Base-by-base conservation (phyloP, 2,329 filamentous ascomycete genomes). In the Zymoseptoria brevis region DNA sequence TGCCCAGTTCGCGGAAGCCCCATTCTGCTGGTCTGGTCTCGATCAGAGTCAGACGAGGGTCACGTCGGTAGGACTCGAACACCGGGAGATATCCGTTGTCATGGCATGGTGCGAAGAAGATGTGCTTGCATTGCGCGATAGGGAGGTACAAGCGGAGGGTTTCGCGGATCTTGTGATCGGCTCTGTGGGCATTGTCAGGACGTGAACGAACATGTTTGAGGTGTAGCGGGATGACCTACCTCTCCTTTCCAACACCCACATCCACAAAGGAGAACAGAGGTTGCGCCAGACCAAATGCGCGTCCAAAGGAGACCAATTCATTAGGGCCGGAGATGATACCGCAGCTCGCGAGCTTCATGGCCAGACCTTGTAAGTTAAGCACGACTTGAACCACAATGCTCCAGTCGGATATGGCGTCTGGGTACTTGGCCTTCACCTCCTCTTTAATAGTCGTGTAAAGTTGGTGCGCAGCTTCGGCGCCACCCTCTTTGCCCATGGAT, bases 101-200 rank as follows among this genome's bases (percentile, higher is more conserved):
- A 58, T 77, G 75, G 60, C 75, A 77, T 7, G 76, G 77, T 19
- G 75, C 77, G 60, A 80, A 79, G 63, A 79, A 73, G 64, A 79
- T 75, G 57, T 67, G 65, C 58, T 75, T 75, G 67, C 76, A 78
- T 49, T 78, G 77, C 16, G 74, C 69, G 58, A 77, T 79, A 50
- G 74, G 71, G 60, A 77, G 69, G 68, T 77, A 79, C 2, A 77
- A 72, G 51, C 76, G 73, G 55, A 79, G 72, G 64, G 75, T 78
- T 71, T 79, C 77, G 71, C 64, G 59, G 21, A 79, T 73, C 61
- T 78, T 79, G 66, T 78, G 74, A 61, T 79, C 77, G 50, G 77
- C 77, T 53, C 74, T 54, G 29, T 62, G n/a, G 50, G 19, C n/a
- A 8, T 7, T 16, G 13, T 45, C 35, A 45, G 35, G 6, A 45